phyloP scores from a whole-genome alignment of 2,329 filamentous ascomycete genomes.

The Diaporthe sp. region DNA sequence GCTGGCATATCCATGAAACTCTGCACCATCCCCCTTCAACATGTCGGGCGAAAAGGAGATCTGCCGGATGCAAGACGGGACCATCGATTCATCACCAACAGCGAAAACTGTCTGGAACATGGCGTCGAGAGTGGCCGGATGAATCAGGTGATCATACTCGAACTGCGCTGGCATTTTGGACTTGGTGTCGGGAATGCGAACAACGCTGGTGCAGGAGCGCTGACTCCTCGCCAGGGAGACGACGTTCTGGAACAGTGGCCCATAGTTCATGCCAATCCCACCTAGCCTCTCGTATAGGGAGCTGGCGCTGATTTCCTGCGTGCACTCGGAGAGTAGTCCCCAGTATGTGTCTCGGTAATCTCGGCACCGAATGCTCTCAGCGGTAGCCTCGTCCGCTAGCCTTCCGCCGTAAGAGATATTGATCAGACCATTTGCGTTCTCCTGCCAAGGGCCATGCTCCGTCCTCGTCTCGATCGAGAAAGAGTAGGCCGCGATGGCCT shows the following conservation, averaged over 20 bases:
- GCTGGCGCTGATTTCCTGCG: constrained; percentile 49
- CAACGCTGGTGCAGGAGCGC: constrained; percentile 48
- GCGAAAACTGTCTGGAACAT: constrained; percentile 65
- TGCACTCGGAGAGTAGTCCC: constrained; percentile 43
- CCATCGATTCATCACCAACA: constrained; percentile 57
- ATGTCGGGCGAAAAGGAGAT: constrained; percentile 57
- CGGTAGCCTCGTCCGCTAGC: not conserved
- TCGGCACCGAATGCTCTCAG: constrained; percentile 36
- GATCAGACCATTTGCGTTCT: constrained; percentile 51
- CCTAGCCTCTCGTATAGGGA: constrained; percentile 63
- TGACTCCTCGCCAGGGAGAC: constrained; percentile 45
- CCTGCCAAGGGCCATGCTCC: constrained; percentile 52
- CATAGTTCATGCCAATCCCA: constrained; percentile 63
- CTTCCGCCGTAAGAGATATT: constrained; percentile 40
- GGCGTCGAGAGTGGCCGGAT: constrained; percentile 66
- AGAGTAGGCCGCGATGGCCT: constrained; percentile 40
- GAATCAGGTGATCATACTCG: constrained; percentile 66
- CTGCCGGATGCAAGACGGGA: constrained; percentile 57
- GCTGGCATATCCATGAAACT: constrained; percentile 55
- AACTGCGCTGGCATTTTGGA: constrained; percentile 63
- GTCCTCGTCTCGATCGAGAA: constrained; percentile 61
- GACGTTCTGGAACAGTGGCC: constrained; percentile 61
- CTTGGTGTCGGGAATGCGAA: constrained; percentile 60
- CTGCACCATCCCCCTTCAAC: constrained; percentile 43
- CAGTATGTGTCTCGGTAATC: constrained; percentile 37